A percentile compares a stretch with the other conserved stretches of the same genome.
Conservation (phyloP, 1,139 yeast genomes). For the Suhomyces maxii region DNA sequence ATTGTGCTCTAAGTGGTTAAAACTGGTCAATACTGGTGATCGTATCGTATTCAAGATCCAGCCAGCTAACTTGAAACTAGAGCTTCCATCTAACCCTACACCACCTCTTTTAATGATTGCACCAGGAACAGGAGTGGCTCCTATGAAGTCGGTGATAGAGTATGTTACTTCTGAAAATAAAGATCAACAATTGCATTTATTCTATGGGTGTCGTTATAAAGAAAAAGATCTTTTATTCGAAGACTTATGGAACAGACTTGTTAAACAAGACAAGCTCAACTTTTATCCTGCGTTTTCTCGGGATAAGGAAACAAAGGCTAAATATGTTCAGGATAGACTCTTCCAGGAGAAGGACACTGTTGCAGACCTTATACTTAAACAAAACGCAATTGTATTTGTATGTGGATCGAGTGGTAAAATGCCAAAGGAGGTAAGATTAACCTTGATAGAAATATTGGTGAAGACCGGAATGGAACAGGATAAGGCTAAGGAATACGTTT, state of each 20-base stretch:
- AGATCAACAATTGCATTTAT: conserved; percentile 45
- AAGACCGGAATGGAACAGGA: conserved; percentile 42
- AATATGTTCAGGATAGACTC: conserved; percentile 74
- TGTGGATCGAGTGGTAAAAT: conserved; percentile 95
- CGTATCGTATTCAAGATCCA: conserved; percentile 57
- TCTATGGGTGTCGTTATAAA: conserved; percentile 74
- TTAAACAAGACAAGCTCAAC: conserved; percentile 22
- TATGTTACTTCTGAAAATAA: conserved; percentile 17
- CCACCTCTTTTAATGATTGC: conserved; percentile 72
- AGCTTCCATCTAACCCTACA: conserved; percentile 13
- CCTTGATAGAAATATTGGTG: conserved; percentile 61
- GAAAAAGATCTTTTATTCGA: conserved; percentile 70
- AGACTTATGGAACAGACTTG: conserved; percentile 49
- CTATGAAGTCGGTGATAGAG: conserved; percentile 69
- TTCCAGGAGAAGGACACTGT: conserved; percentile 50
- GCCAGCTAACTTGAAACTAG: conserved; percentile 42
- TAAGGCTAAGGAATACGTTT: conserved; percentile 52
- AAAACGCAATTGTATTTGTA: conserved; percentile 63
- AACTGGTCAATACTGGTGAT: conserved; percentile 48
- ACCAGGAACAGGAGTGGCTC: conserved; percentile 95
- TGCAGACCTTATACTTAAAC: conserved; percentile 52
- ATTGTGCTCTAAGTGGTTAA: conserved; percentile 78
- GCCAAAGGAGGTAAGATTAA: conserved; percentile 88
- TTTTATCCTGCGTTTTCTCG: conserved; percentile 23
- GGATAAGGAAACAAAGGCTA: conserved; percentile 38